phyloP scores from a whole-genome alignment of 441 rosid species.

The Adansonia rubrostipa region DNA sequence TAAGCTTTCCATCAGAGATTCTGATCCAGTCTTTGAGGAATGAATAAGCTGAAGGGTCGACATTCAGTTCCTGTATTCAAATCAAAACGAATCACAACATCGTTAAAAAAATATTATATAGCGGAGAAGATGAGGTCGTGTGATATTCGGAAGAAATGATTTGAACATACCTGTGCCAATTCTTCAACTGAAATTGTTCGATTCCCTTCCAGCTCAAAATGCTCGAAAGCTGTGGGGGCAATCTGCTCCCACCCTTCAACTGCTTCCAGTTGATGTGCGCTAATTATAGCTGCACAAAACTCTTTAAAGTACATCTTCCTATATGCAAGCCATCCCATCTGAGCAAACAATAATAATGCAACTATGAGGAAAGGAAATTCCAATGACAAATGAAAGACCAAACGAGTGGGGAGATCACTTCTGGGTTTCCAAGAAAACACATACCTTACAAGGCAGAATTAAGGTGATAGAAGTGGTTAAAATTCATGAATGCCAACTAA shows the following conservation, averaged over 20 bases:
- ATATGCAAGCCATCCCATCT: constrained; percentile 85
- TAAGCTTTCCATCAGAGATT: constrained; percentile 80
- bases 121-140: not conserved
- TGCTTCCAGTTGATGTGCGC: constrained; percentile 84
- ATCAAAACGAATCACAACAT: constrained; percentile 16
- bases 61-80: constrained; percentile 63
- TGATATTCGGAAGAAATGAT: not conserved
- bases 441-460: not conserved
- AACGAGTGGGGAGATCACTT: not conserved
- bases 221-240: constrained; percentile 69
- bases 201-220: constrained; percentile 86
- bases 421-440: not conserved
- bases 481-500: not conserved
- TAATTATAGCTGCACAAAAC: constrained; percentile 89
- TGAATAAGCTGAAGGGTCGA: constrained; percentile 78
- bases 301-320: constrained; percentile 89
- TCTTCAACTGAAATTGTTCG: constrained; percentile 80
- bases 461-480: not conserved
- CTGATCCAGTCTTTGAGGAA: constrained; percentile 81
- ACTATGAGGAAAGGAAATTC: constrained; percentile 11
- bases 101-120: not conserved
- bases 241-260: constrained; percentile 88
- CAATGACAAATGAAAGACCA: not conserved
- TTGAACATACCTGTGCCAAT: constrained; percentile 68
- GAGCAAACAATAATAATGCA: constrained; percentile 23